Percentiles rank a stretch among this genome's conserved stretches.
phyloP scores from a whole-genome alignment of 1,284 basidiomycete genomes.

The Mycena sp. region DNA sequence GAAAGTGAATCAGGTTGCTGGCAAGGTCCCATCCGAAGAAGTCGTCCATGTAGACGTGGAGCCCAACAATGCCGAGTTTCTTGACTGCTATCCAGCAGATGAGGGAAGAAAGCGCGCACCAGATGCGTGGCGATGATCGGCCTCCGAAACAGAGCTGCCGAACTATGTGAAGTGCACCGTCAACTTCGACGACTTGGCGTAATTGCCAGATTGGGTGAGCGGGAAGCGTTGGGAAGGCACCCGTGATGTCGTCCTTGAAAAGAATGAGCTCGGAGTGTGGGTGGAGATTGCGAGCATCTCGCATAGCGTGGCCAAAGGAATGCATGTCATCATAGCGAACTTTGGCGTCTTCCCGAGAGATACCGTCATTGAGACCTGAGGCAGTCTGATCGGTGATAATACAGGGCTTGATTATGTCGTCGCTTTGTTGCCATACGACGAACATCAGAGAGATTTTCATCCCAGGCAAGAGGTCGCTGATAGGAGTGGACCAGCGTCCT shows the following conservation, averaged over 20 bases:
- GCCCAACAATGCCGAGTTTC: neutral
- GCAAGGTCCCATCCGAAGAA: neutral
- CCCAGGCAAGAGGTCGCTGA: constrained; percentile 24
- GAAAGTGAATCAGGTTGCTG: constrained; percentile 31
- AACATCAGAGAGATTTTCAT: constrained; percentile 36
- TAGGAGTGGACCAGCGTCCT: constrained; percentile 32
- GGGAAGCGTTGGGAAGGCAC: constrained; percentile 40
- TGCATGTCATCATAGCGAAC: constrained; percentile 24
- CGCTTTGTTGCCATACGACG: no score
- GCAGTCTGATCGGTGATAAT: constrained; percentile 34
- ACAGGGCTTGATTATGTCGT: no score
- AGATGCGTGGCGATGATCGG: neutral
- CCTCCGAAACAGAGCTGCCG: neutral
- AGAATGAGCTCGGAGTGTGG: constrained; percentile 18
- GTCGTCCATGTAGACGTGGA: neutral
- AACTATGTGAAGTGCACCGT: neutral
- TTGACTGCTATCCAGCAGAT: neutral
- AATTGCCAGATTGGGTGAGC: constrained; percentile 13
- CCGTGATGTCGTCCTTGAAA: constrained; percentile 41
- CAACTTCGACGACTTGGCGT: neutral
- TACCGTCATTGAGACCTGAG: constrained; percentile 36
- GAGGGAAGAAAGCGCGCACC: neutral
- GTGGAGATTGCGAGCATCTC: constrained; percentile 21
- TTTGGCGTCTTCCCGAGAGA: constrained; percentile 29
- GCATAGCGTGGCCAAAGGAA: constrained; percentile 36